A percentile compares a stretch with the other conserved stretches of the same genome.
Conservation (phyloP, 129 eudicot species). For the Centaurea solstitialis region DNA sequence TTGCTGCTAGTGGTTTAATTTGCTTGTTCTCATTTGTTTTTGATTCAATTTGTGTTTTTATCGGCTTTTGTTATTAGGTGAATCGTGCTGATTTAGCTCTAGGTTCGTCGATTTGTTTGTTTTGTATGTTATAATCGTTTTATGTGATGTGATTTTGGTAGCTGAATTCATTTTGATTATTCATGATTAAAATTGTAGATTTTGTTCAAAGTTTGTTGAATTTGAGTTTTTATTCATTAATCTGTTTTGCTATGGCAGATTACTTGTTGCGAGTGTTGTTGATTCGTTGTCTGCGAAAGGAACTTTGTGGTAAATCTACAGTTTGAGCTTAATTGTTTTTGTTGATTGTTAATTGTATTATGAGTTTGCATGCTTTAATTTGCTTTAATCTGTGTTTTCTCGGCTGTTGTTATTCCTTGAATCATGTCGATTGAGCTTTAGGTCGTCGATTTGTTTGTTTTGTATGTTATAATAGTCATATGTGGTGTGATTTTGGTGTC, state of each 20-base stretch:
- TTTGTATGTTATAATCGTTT: background rate
- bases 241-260: background rate
- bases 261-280: slow-evolving; percentile 18
- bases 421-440: background rate
- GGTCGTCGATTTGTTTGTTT: slow-evolving; percentile 9
- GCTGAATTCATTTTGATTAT: slow-evolving; percentile 7
- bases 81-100: background rate
- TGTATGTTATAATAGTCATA: background rate
- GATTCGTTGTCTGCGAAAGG: slow-evolving; percentile 13
- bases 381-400: too few species aligned
- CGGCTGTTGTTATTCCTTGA: too few species aligned
- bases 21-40: background rate
- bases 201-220: background rate
- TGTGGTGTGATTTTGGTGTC: background rate
- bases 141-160: background rate
- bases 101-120: slow-evolving; percentile 11
- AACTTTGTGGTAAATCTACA: slow-evolving; percentile 10
- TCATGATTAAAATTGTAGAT: background rate
- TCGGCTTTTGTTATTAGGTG: background rate
- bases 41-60: slow-evolving; percentile 14
- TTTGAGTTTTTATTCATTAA: slow-evolving; percentile 7
- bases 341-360: background rate
- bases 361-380: too few species aligned
- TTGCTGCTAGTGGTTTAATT: slow-evolving; percentile 12
- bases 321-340: background rate